These are phyloP conservation scores for Clonostachys byssicola DNA, from an alignment of 2,329 filamentous ascomycete species.

Conservation along the genomic window DNA sequence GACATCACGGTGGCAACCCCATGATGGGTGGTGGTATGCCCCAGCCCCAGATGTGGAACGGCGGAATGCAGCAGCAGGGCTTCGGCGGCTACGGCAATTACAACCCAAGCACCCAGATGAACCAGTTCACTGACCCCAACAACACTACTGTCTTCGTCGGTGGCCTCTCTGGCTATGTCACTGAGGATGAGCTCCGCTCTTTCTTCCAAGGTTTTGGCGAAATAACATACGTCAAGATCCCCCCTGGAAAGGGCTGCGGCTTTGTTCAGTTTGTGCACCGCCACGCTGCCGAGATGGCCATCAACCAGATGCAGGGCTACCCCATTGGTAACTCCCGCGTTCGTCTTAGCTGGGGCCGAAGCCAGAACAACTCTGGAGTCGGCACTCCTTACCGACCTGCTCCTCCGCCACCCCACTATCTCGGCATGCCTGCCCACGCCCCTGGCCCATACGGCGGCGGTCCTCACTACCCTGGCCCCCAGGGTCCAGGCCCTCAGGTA, in stretches of 20 bases:
- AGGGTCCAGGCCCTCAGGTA: constrained; percentile 14
- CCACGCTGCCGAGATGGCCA: constrained; percentile 98
- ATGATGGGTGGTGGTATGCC: constrained; percentile 41
- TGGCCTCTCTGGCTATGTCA: constrained; percentile 94
- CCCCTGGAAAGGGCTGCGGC: constrained; percentile 96
- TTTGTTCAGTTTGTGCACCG: constrained; percentile 99
- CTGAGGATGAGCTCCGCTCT: constrained; percentile 97
- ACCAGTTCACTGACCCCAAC: constrained; percentile 99
- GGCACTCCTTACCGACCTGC: constrained; percentile 96
- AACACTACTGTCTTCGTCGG: constrained; percentile 99
- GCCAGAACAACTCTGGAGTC: constrained; percentile 98
- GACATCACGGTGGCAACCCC: constrained; percentile 34
- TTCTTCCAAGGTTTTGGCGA: constrained; percentile 99
- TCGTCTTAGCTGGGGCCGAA: constrained; percentile 94
- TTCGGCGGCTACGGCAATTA: constrained; percentile 29
- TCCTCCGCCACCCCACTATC: constrained; percentile 59
- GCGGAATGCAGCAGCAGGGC: constrained; percentile 22
- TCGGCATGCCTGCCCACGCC: constrained; percentile 39
- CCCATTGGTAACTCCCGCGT: constrained; percentile 98
- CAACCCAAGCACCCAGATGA: constrained; percentile 65
- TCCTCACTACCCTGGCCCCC: constrained; percentile 37
- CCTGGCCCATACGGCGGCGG: constrained; percentile 28
- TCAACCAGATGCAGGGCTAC: constrained; percentile 99
- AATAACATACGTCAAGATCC: constrained; percentile 99
- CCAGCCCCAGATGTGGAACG: constrained; percentile 39